Percentiles rank a stretch among this genome's conserved stretches.
Evolutionary conservation across 352 stramenopile species (phyloP).

Genomic region (Blastocystis hominis): DNA sequence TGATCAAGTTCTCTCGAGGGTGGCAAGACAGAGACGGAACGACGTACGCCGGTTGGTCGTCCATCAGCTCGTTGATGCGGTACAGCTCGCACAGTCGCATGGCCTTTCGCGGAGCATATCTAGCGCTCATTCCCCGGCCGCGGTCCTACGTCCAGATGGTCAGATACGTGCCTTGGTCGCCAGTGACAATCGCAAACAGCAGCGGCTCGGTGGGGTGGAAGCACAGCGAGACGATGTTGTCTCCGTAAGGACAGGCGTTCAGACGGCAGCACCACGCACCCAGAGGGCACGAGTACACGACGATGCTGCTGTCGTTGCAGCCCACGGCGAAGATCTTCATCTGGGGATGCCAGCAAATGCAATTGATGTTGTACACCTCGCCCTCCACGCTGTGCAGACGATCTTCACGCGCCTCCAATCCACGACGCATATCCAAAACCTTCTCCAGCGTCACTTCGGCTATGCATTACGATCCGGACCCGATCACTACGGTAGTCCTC

Average conservation of each 20-base stretch:
- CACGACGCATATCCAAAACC: slow-evolving; percentile 48
- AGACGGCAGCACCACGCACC: slow-evolving; percentile 17
- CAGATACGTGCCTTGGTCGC: background rate
- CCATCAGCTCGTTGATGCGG: background rate
- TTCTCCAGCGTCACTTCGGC: slow-evolving; percentile 50
- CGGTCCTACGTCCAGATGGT: slow-evolving; percentile 18
- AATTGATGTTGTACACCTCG: slow-evolving; percentile 14
- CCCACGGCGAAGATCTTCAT: slow-evolving; percentile 53
- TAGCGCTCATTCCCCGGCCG: background rate
- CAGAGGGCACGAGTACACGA: slow-evolving; percentile 49
- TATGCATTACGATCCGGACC: background rate
- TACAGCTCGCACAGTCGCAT: slow-evolving; percentile 41
- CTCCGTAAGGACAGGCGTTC: slow-evolving; percentile 25
- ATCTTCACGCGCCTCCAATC: slow-evolving; percentile 25
- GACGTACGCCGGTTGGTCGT: background rate
- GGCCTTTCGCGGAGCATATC: slow-evolving; percentile 44
- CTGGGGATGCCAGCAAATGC: slow-evolving; percentile 56
- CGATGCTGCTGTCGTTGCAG: slow-evolving; percentile 26
- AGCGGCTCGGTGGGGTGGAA: slow-evolving; percentile 56
- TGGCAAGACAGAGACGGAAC: slow-evolving; percentile 46
- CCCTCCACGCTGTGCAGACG: slow-evolving; percentile 20
- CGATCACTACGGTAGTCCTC: slow-evolving; percentile 7
- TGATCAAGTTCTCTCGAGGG: slow-evolving; percentile 55
- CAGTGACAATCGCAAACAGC: slow-evolving; percentile 47
- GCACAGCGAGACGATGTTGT: slow-evolving; percentile 37